Conservation (phyloP, 345 rosid genomes). For the Moringa oleifera region DNA sequence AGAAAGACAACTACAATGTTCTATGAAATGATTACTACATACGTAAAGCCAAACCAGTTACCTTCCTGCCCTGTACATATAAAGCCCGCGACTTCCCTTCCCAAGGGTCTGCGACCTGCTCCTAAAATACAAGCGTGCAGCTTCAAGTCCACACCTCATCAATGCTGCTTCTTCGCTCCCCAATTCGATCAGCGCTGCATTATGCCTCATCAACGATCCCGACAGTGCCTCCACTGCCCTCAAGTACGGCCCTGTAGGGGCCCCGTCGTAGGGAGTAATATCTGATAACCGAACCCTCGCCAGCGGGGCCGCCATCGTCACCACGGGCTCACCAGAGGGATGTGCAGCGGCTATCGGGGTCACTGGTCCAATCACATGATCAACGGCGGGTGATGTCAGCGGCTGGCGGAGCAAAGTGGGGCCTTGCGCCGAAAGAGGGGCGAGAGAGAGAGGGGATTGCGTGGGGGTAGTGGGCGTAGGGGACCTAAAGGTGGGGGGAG, state of each 20-base stretch:
- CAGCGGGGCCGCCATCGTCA: conserved; percentile 28
- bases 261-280: conserved; percentile 69
- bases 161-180: conserved; percentile 65
- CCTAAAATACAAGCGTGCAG: conserved; percentile 71
- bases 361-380: conserved; percentile 36
- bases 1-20: background rate
- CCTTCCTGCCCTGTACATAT: conserved; percentile 93
- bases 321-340: conserved; percentile 29
- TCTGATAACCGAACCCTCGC: conserved; percentile 75
- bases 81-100: conserved; percentile 60
- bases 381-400: conserved; percentile 3
- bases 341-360: conserved; percentile 33
- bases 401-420: conserved; percentile 8
- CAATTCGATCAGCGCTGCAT: conserved; percentile 83
- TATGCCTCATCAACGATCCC: conserved; percentile 72
- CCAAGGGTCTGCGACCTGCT: conserved; percentile 36
- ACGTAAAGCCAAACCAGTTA: conserved; percentile 6
- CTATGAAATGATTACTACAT: background rate
- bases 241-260: conserved; percentile 48
- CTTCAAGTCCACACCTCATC: conserved; percentile 80
- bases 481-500: conserved; percentile 31
- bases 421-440: conserved; percentile 9
- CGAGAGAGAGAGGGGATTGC: conserved; percentile 22
- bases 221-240: conserved; percentile 84
- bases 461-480: conserved; percentile 23